Evolutionary conservation across 116 monocot genomes (phyloP).

Genomic region (Posidonia oceanica): DNA sequence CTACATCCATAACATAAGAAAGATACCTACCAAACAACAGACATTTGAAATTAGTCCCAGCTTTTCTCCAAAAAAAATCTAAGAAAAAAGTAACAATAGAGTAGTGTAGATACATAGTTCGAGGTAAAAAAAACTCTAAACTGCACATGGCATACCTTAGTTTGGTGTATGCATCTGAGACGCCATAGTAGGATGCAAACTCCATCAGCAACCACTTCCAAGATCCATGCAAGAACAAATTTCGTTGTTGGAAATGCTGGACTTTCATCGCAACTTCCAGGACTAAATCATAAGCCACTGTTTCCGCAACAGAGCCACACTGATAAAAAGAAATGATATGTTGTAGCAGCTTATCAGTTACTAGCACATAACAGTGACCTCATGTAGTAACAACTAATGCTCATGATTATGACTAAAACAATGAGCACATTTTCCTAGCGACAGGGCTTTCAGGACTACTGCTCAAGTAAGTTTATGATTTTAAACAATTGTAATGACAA

Average conservation of each 20-base stretch:
- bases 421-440: no score
- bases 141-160: constrained; percentile 39
- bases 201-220: constrained; percentile 95
- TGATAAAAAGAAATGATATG: constrained; percentile 18
- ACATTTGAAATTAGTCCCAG: not conserved
- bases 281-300: constrained; percentile 89
- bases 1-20: constrained; percentile 98
- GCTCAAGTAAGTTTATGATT: no score
- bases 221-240: constrained; percentile 77
- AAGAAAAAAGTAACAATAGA: not conserved
- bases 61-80: not conserved
- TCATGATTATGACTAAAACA: no score
- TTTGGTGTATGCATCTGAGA: constrained; percentile 88
- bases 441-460: no score
- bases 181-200: constrained; percentile 94
- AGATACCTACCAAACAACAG: constrained; percentile 51
- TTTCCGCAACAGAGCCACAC: constrained; percentile 97
- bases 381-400: no score
- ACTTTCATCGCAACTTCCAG: constrained; percentile 96
- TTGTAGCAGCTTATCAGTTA: no score
- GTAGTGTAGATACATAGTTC: not conserved
- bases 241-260: constrained; percentile 72
- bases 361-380: no score
- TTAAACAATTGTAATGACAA: no score
- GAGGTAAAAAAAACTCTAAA: not conserved